Percentiles rank a stretch among this genome's conserved stretches.
Conservation (phyloP, 225 moss, liverwort and hornwort genomes). For the Physcomitrellopsis africana region DNA sequence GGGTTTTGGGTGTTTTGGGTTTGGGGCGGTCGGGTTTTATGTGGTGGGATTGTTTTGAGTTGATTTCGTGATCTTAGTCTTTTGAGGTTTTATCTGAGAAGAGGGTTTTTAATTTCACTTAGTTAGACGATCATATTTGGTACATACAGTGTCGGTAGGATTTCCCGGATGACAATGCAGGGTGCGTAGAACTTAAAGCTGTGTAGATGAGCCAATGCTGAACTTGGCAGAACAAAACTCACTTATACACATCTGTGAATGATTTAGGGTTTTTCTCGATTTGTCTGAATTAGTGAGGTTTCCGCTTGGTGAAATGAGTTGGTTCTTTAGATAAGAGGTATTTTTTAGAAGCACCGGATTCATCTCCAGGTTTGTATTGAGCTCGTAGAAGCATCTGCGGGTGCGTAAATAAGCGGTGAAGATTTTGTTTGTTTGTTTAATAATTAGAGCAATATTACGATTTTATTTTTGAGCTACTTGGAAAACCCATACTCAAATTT, state of each 20-base stretch:
- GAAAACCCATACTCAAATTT: no score
- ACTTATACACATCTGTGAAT: not conserved
- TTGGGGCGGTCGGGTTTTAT: not conserved
- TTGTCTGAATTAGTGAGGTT: not conserved
- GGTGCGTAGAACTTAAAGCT: not conserved
- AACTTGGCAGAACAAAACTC: not conserved
- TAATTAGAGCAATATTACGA: not conserved
- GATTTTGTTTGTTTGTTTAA: not conserved
- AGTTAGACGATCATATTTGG: no score
- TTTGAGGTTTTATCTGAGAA: not conserved
- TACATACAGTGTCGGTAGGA: not conserved
- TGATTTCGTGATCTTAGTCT: not conserved
- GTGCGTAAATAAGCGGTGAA: not conserved
- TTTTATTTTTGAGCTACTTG: not conserved
- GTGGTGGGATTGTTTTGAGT: not conserved
- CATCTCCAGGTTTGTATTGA: not conserved
- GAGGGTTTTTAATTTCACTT: not conserved
- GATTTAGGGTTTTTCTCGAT: not conserved
- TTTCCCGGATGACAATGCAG: not conserved
- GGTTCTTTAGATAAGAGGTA: not conserved
- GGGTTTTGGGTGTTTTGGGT: not conserved
- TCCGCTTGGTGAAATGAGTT: not conserved
- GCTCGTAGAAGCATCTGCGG: not conserved
- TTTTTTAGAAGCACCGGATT: no score
- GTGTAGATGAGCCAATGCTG: not conserved